phyloP scores from a whole-genome alignment of 2,329 filamentous ascomycete species.

The Lecanicillium sp. region DNA sequence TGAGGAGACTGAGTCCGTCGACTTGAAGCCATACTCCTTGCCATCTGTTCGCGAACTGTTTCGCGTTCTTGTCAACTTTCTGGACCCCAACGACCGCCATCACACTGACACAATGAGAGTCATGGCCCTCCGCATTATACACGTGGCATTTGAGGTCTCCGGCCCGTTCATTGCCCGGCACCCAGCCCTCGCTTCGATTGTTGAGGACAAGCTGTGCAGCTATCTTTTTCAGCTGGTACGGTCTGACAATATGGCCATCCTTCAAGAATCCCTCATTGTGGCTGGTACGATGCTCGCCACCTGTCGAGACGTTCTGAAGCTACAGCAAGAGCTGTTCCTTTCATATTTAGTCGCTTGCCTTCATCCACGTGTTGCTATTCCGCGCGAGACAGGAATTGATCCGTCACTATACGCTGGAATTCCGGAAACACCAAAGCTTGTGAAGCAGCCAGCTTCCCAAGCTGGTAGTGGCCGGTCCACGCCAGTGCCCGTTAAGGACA shows the following conservation, averaged over 20 bases:
- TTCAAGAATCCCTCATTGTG: constrained; percentile 88
- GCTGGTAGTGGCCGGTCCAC: constrained; percentile 74
- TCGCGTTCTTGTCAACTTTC: constrained; percentile 82
- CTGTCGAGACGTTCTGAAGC: constrained; percentile 80
- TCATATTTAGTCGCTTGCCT: constrained; percentile 92
- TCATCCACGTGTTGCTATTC: constrained; percentile 90
- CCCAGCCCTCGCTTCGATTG: constrained; percentile 76
- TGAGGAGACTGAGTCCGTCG: constrained; percentile 38
- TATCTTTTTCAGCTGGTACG: constrained; percentile 94
- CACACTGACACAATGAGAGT: constrained; percentile 94
- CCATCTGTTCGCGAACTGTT: constrained; percentile 94
- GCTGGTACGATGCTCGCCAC: constrained; percentile 86
- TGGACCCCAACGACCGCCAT: constrained; percentile 87
- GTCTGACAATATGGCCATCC: constrained; percentile 90
- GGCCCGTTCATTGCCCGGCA: constrained; percentile 92
- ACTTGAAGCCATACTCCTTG: constrained; percentile 82
- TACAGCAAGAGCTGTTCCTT: constrained; percentile 93
- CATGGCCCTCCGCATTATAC: constrained; percentile 94
- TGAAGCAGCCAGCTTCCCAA: constrained; percentile 69
- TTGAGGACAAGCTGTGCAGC: constrained; percentile 87
- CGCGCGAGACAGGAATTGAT: constrained; percentile 81
- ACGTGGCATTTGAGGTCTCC: constrained; percentile 92
- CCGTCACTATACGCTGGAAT: constrained; percentile 88
- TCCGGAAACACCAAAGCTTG: constrained; percentile 80
- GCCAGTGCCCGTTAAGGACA: constrained; percentile 84